Evolutionary conservation across 106 monocot species (phyloP), one percentile per base, ranked within the genome.

Genomic region (Dendrobium catenatum): DNA sequence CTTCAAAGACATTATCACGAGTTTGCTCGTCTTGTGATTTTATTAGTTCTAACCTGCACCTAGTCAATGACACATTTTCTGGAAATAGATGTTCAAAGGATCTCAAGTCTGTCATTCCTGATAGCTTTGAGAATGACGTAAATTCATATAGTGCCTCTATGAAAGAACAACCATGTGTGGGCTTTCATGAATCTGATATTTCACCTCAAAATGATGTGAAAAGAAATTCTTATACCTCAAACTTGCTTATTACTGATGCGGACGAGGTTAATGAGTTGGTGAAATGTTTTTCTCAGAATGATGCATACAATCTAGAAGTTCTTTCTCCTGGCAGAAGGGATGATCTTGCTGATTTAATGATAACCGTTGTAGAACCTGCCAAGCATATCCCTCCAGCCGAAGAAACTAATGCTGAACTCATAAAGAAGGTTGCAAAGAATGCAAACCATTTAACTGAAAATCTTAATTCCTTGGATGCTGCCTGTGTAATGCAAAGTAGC

Each of bases 71-170:
- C 51, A 77, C 77, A 86, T 66, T 80, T 76, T 72, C 68, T 56
- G 79, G 59, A 61, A 56, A 17, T 79, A 68, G 76, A 81, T 48
- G 19, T 40, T 79, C 76, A 80, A 78, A 86, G 37, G 79, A 78
- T 72, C 43, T 24, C 31, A 88, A 87, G 10, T 79, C 59, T 73
- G 75, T 90, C 15, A 73, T 91, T 82, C 86, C 85, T 55, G 97
- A 94, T 88, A 98, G 94, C 76, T 87, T 94, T 86, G 94, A 91
- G 72, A 84, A 87, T 77, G 88, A 89, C 54, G 37, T 55, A 79
- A 79, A 26, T 47, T 43, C 49, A 2, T 70, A 77, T 82, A 77
- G 78, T 79, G 67, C 70, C 67, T 33, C 67, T 74, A 61, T 51
- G 24, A 56, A 74, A 29, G 75, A 66, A 40, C 55, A 79, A 5